Conservation (phyloP, 2,329 filamentous ascomycete genomes). For the Beauveria bassiana region DNA sequence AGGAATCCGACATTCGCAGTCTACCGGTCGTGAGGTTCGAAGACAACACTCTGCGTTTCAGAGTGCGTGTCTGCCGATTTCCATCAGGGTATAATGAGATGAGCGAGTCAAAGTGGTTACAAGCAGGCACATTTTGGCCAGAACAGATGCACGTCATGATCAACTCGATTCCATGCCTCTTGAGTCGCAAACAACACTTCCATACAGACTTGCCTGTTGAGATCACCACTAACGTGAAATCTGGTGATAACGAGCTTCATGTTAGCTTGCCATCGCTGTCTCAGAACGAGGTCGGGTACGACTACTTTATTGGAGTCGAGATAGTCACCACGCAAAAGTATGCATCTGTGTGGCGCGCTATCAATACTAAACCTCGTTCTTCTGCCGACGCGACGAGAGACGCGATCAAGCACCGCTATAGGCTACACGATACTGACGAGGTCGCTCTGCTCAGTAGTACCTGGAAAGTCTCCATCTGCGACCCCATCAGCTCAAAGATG, state of each 20-base stretch:
- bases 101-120: background rate
- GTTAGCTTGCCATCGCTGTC: constrained; percentile 2
- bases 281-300: background rate
- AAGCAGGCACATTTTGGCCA: background rate
- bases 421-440: background rate
- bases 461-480: background rate
- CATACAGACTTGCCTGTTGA: constrained; percentile 3
- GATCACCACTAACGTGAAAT: background rate
- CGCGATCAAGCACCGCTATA: background rate
- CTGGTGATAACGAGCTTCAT: background rate
- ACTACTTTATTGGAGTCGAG: constrained; percentile 5
- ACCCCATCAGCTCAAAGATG: constrained; percentile 1
- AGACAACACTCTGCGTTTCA: constrained; percentile 1
- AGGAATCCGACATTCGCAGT: background rate
- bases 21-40: background rate
- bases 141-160: background rate
- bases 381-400: background rate
- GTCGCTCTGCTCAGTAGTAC: constrained; percentile 1
- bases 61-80: constrained; percentile 4
- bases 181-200: constrained; percentile 10
- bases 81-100: background rate
- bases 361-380: background rate
- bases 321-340: background rate
- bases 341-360: background rate
- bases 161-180: background rate